Evolutionary conservation across 305 asterid species (phyloP).

Genomic region (Fraxinus sp.): DNA sequence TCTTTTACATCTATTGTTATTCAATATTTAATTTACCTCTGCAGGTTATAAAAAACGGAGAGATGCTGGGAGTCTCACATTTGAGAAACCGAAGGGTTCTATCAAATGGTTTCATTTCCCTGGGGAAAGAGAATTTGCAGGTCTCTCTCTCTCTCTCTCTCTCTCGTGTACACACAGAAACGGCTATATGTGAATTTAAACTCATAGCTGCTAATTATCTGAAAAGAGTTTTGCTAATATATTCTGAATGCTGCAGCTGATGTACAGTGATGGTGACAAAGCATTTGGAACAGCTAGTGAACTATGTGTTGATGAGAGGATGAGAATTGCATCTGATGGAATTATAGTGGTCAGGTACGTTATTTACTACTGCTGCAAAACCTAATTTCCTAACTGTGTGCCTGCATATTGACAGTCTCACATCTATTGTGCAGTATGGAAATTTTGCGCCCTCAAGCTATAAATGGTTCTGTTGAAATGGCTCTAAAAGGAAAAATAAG

Average conservation of each 20-base stretch:
- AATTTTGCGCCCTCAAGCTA: slow-evolving; percentile 74
- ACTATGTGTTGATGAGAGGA: slow-evolving; percentile 85
- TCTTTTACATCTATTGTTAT: slow-evolving; percentile 18
- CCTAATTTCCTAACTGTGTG: slow-evolving; percentile 24
- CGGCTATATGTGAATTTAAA: neutral
- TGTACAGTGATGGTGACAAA: slow-evolving; percentile 99
- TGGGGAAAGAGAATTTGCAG: slow-evolving; percentile 96
- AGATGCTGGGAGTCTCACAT: slow-evolving; percentile 99
- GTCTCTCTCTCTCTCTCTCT: slow-evolving; percentile 33
- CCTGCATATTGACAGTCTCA: slow-evolving; percentile 18
- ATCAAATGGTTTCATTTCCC: slow-evolving; percentile 82
- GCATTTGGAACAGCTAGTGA: slow-evolving; percentile 97
- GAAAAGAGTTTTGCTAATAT: slow-evolving; percentile 25
- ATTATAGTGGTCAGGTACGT: slow-evolving; percentile 83
- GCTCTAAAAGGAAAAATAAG: slow-evolving; percentile 83
- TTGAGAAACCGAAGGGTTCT: slow-evolving; percentile 88
- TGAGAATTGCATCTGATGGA: slow-evolving; percentile 91
- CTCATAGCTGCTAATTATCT: slow-evolving; percentile 22
- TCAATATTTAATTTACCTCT: slow-evolving; percentile 18
- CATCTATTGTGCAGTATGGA: slow-evolving; percentile 73
- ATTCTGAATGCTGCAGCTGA: slow-evolving; percentile 59
- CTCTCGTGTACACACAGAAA: neutral
- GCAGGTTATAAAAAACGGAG: slow-evolving; percentile 98
- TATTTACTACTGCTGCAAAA: slow-evolving; percentile 8
- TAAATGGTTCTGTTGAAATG: slow-evolving; percentile 45